A percentile compares a stretch with the other conserved stretches of the same genome.
These are phyloP conservation scores for Exophiala sideris DNA, from an alignment of 2,329 filamentous ascomycete genomes.

Conservation along the genomic window DNA sequence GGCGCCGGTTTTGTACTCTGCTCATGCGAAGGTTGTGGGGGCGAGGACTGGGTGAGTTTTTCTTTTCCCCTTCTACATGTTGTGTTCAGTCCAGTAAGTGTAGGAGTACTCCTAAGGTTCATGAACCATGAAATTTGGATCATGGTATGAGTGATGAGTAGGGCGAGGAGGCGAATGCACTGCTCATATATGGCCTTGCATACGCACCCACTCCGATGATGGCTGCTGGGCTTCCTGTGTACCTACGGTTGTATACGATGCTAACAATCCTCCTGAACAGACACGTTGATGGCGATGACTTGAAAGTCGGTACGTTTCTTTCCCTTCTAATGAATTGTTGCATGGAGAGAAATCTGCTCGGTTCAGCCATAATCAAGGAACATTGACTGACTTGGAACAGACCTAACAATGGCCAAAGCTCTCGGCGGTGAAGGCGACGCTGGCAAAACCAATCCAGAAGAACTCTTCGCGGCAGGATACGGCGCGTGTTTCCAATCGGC, in stretches of 20 bases:
- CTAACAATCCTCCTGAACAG: neutral
- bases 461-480: constrained; percentile 49
- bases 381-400: constrained; percentile 6
- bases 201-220: neutral
- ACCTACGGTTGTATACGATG: neutral
- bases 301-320: constrained; percentile 28
- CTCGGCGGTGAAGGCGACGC: constrained; percentile 40
- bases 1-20: constrained; percentile 39
- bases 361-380: no score
- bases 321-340: neutral
- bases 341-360: neutral
- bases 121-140: no score
- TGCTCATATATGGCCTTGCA: neutral
- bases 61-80: neutral
- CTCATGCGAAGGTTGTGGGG: constrained; percentile 39
- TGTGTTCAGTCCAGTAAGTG: no score
- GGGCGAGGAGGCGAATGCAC: no score
- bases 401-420: constrained; percentile 44
- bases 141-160: no score
- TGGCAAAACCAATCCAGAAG: constrained; percentile 48
- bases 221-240: neutral
- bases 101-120: no score
- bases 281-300: constrained; percentile 35
- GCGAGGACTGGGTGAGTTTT: constrained; percentile 33
- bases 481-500: constrained; percentile 49